Base-by-base conservation (phyloP, 148 eudicot species). In the Vaccinium vitisidaea region DNA sequence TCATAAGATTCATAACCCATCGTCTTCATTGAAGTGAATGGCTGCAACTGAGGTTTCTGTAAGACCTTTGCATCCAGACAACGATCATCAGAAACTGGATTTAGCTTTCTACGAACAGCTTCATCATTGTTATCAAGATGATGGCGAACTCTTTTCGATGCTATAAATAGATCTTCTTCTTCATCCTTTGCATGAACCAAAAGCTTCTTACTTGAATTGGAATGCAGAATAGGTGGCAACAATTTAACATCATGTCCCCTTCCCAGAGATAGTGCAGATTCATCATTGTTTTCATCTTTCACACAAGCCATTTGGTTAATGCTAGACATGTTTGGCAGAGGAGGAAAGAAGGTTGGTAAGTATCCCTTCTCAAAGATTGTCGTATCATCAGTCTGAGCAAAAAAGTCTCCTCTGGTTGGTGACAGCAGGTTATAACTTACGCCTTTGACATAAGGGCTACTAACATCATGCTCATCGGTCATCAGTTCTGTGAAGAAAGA, bases 101-200 rank as follows among this genome's bases (percentile, higher is more conserved):
- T 80, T 13, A 63, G 52, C 15, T 23, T 75, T 87, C 46, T 80
- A 7, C n/a, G 0, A 43, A 67, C 77, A 81, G 67, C 55, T 27
- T 70, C 88, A 65, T 48, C 82, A 61, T 58, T n/a, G 61, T 15
- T 82, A 53, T 25, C 80, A 70, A 77, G 65, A 82, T 87, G 86
- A 14, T 80, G 78, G 73, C 63, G 85, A 85, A 86, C 77, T 90
- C 86, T 84, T 54, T 86, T 81, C 25, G 92, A 82, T 63, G 83
- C 83, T 82, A 67, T 32, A 12, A 84, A 54, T 6, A 43, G 32
- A 32, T 81, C 86, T 61, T 84, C 61, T n/a, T 18, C 82, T 83
- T 82, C 79, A 76, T 83, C 73, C 84, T 75, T 86, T 27, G 43
- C 56, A 77, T 18, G 53, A 63, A 75, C 30, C 56, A 80, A 53